Conservation (phyloP, 495 filamentous ascomycete genomes). For the Penicillium soppii region DNA sequence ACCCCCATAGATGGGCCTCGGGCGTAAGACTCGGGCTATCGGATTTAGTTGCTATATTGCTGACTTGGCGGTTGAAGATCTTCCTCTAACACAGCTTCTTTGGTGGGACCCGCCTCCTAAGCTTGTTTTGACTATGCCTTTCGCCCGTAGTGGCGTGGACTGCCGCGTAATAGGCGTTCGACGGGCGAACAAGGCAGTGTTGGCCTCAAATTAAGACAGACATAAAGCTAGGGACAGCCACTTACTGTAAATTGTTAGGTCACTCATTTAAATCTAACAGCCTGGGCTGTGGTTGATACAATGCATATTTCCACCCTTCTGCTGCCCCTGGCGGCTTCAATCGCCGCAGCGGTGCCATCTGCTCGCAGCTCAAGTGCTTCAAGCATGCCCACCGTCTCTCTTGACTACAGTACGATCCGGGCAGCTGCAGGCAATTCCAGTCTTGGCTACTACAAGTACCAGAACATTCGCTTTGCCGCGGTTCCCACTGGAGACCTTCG, state of each 20-base stretch:
- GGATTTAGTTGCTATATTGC: background rate
- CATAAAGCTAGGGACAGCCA: too few relatives aligned
- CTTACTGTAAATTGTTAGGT: too few relatives aligned
- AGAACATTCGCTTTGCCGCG: slow-evolving; percentile 58
- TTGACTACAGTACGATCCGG: slow-evolving; percentile 17
- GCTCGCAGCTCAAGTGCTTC: background rate
- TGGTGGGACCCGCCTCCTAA: background rate
- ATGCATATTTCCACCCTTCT: slow-evolving; percentile 7
- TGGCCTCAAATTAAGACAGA: too few relatives aligned
- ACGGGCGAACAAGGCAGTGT: background rate
- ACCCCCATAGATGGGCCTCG: too few relatives aligned
- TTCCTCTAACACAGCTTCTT: background rate
- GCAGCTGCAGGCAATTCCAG: slow-evolving; percentile 16
- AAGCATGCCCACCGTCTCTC: slow-evolving; percentile 8
- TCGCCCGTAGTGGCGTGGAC: background rate
- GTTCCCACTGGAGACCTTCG: slow-evolving; percentile 54
- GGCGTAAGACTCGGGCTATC: background rate
- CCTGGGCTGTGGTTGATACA: background rate
- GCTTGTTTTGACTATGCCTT: background rate
- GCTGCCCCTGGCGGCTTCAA: slow-evolving; percentile 6
- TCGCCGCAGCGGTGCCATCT: slow-evolving; percentile 7
- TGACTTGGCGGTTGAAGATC: slow-evolving; percentile 3
- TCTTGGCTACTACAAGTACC: slow-evolving; percentile 26
- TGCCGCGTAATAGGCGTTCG: background rate
- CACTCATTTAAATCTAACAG: background rate